Evolutionary conservation across 78 protist genomes (phyloP), one percentile per base, ranked within the genome.

Genomic region (Corallochytrium limacisporum): DNA sequence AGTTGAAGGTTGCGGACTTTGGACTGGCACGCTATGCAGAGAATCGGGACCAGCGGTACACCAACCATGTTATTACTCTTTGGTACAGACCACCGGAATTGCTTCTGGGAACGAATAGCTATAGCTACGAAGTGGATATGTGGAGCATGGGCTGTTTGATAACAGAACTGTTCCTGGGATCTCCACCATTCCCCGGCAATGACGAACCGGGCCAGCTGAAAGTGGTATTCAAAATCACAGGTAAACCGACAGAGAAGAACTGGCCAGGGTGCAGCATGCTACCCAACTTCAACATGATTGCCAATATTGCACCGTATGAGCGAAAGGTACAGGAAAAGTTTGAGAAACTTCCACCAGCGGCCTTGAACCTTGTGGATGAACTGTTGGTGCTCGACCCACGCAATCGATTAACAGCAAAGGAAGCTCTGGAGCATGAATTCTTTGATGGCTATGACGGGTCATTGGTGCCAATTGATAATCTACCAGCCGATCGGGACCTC

Each of bases 51-150:
- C 26, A 53, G 20, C 0, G 43, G 48, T 69, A 69, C 51, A 69
- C 75, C 0, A 54, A 39, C 20, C 7, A 4, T 26, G 87, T 81
- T 20, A 50, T 83, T 42, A 83, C 91, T 22, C 59, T 84, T 26
- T 79, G 86, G 89, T 86, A 86, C 76, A 57, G 91, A 3, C 72
- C 87, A 32, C 91, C 91, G 3, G 91, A 86, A 65, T 55, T 85
- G 57, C 81, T 85, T 18, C 56, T 83, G 28, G 88, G 86, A 6
- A 7, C 1, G 22, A 2, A 2, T 18, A 57, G 6, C 28, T 84
- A 84, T 46, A 29, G 55, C 16, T 5, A 62, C 9, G 66, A 20
- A 12, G 54, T 82, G 57, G 89, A 84, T 72, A 53, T 84, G 59
- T 84, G 89, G 89, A 22, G 53, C 10, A 68, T 68, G 42, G 88